Percentiles rank a stretch among this genome's conserved stretches.
Conservation (phyloP, 1,284 basidiomycete species). For the Macrocybe sp. region DNA sequence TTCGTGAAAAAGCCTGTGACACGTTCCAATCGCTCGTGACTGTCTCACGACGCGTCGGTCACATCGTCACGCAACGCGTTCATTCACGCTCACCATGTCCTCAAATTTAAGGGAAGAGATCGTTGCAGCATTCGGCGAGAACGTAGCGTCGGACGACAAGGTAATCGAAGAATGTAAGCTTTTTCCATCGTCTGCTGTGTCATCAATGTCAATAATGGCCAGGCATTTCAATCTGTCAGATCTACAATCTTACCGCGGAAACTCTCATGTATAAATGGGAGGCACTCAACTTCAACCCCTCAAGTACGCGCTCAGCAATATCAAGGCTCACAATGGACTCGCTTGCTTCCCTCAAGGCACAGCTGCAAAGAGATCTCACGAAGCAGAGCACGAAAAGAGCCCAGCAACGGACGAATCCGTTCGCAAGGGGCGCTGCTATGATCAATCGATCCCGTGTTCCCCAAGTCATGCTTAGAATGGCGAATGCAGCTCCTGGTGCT, state of each 20-base stretch:
- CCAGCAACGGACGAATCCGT: slow-evolving; percentile 20
- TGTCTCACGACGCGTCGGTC: slow-evolving; percentile 2
- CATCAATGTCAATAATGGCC: slow-evolving; percentile 3
- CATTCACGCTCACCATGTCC: slow-evolving; percentile 11
- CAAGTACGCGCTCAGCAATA: slow-evolving; percentile 32
- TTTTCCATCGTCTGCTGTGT: not conserved
- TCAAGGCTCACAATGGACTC: slow-evolving; percentile 44
- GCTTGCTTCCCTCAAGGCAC: slow-evolving; percentile 46
- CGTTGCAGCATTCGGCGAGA: slow-evolving; percentile 24
- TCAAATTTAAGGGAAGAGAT: slow-evolving; percentile 22
- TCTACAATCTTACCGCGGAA: slow-evolving; percentile 53
- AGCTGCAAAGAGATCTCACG: slow-evolving; percentile 48
- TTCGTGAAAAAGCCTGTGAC: not conserved
- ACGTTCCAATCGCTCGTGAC: not conserved
- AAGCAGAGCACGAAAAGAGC: slow-evolving; percentile 35
- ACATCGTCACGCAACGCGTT: slow-evolving; percentile 3
- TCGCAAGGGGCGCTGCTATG: slow-evolving; percentile 23
- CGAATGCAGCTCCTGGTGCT: slow-evolving; percentile 10
- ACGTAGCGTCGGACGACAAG: slow-evolving; percentile 32
- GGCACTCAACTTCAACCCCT: slow-evolving; percentile 40
- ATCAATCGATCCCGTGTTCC: slow-evolving; percentile 29
- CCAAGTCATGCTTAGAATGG: slow-evolving; percentile 20
- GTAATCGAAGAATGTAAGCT: slow-evolving; percentile 46
- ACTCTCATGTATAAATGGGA: slow-evolving; percentile 73
- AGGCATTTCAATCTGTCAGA: slow-evolving; percentile 65